Evolutionary conservation across 176 grass and related monocot genomes (phyloP).

Genomic region (Echinochloa phyllopogon): DNA sequence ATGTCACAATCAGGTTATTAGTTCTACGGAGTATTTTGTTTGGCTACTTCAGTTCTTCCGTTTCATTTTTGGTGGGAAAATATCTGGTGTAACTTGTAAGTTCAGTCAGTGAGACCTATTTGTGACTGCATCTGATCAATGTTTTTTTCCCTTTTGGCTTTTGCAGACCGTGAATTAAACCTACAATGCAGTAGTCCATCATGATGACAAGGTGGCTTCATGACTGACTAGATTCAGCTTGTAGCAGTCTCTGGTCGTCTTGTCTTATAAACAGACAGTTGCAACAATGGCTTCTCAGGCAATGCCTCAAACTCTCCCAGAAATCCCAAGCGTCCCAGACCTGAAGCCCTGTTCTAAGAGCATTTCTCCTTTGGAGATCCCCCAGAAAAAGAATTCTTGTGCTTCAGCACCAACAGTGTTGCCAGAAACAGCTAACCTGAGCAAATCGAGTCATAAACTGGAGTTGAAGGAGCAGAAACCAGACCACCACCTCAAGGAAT

Average conservation of each 20-base stretch:
- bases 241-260: not conserved
- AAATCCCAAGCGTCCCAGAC: constrained; percentile 38
- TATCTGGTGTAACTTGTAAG: not conserved
- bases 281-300: constrained; percentile 48
- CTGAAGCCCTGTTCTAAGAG: constrained; percentile 26
- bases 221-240: constrained; percentile 15
- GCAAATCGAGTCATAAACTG: constrained; percentile 22
- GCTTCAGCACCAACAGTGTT: not conserved
- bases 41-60: constrained; percentile 11
- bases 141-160: not conserved
- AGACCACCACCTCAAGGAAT: constrained; percentile 32
- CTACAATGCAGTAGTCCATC: not conserved
- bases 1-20: constrained; percentile 17
- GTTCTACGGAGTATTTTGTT: not conserved
- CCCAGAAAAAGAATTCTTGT: constrained; percentile 25
- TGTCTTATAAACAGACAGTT: constrained; percentile 1
- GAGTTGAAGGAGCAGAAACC: constrained; percentile 38
- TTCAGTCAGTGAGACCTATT: not conserved
- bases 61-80: constrained; percentile 20
- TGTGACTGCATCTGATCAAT: constrained; percentile 16
- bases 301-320: constrained; percentile 26
- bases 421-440: constrained; percentile 15
- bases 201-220: not conserved
- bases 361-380: constrained; percentile 27
- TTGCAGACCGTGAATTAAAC: constrained; percentile 26